phyloP scores from a whole-genome alignment of 768 basidiomycete genomes.

The Dentipellis sp. region DNA sequence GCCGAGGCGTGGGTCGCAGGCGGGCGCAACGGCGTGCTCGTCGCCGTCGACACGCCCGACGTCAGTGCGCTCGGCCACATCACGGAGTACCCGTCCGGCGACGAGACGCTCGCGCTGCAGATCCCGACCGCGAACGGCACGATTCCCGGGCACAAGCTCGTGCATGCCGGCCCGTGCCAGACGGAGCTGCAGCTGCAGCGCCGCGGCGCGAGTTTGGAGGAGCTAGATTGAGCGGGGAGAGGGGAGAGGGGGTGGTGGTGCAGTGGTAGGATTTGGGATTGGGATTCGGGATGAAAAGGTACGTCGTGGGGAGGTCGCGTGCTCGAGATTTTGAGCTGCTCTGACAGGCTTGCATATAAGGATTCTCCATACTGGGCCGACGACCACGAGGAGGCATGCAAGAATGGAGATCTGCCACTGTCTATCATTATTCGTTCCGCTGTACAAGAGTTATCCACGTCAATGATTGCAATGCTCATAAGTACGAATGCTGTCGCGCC shows the following conservation, averaged over 20 bases:
- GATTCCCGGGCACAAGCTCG: constrained; percentile 15
- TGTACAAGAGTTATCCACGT: too few species aligned
- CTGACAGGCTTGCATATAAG: too few species aligned
- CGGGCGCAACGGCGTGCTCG: constrained; percentile 15
- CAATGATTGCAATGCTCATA: too few species aligned
- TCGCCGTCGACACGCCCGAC: constrained; percentile 14
- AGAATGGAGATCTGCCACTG: too few species aligned
- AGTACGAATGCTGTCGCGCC: too few species aligned
- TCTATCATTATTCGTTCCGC: too few species aligned
- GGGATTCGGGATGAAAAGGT: too few species aligned
- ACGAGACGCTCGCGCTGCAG: constrained; percentile 15
- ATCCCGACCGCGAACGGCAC: constrained; percentile 16
- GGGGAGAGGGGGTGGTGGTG: background rate
- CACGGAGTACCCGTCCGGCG: constrained; percentile 16
- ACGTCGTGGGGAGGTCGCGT: too few species aligned
- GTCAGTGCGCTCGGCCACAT: constrained; percentile 14
- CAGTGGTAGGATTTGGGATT: too few species aligned
- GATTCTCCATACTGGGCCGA: too few species aligned
- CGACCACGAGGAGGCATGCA: too few species aligned
- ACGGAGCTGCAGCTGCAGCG: background rate
- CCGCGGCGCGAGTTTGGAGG: background rate
- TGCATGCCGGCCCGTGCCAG: constrained; percentile 15
- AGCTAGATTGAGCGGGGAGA: constrained; percentile 1
- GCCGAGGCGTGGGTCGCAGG: constrained; percentile 12
- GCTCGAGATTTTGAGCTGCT: too few species aligned